These are phyloP conservation scores for Ogataea salicorniae DNA, from an alignment of 805 yeast genomes.

Conservation along the genomic window DNA sequence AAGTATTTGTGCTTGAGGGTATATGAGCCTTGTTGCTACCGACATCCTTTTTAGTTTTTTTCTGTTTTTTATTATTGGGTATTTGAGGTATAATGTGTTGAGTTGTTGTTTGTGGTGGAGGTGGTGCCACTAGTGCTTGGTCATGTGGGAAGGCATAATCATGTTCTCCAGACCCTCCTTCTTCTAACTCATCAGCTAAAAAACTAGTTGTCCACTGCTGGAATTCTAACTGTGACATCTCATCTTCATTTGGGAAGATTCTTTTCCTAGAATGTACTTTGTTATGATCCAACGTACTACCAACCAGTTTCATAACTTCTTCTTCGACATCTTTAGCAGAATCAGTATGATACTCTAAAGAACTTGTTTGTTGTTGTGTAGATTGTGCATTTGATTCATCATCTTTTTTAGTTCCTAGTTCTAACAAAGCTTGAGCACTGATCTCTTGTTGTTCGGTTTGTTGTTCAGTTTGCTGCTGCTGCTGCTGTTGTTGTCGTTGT, in stretches of 20 bases:
- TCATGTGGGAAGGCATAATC: background rate
- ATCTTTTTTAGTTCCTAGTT: constrained; percentile 19
- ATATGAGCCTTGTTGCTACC: background rate
- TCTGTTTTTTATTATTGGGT: constrained; percentile 3
- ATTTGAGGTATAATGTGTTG: background rate
- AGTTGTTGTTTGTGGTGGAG: background rate
- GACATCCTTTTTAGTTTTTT: constrained; percentile 6
- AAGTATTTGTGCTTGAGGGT: background rate
- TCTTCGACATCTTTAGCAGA: constrained; percentile 59
- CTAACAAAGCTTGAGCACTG: constrained; percentile 27
- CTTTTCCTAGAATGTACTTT: constrained; percentile 21
- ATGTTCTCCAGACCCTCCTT: constrained; percentile 13
- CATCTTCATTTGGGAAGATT: constrained; percentile 35
- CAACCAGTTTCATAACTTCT: constrained; percentile 70
- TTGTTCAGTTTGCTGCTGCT: background rate
- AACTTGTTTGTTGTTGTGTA: too few species aligned
- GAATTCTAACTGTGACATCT: constrained; percentile 42
- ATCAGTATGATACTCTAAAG: background rate
- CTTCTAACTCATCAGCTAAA: constrained; percentile 37
- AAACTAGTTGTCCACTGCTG: constrained; percentile 51
- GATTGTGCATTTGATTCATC: constrained; percentile 5
- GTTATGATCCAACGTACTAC: constrained; percentile 46
- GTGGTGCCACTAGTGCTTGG: background rate
- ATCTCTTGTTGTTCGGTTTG: constrained; percentile 16
- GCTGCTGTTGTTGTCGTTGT: too few species aligned